Percentiles rank a stretch among this genome's conserved stretches.
Evolutionary conservation across 164 flowering plant species (phyloP).

Genomic region (Protea cynaroides): DNA sequence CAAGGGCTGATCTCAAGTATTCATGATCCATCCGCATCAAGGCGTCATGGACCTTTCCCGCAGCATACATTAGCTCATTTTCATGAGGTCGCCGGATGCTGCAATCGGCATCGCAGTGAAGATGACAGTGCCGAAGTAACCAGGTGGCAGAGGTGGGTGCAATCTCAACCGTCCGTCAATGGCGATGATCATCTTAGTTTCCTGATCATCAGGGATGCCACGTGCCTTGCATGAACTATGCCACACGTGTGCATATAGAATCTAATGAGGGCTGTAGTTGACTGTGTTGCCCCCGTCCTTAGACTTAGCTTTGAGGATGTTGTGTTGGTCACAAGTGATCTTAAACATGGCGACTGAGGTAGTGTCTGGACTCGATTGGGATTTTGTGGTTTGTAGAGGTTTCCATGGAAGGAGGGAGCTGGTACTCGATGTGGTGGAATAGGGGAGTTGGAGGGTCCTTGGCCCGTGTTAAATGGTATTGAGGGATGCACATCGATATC

Average conservation of each 20-base stretch:
- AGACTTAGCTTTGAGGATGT: slow-evolving; percentile 13
- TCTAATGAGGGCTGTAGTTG: slow-evolving; percentile 11
- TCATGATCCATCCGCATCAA: slow-evolving; percentile 17
- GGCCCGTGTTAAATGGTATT: too few relatives aligned
- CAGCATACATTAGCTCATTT: slow-evolving; percentile 10
- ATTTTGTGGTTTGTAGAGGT: not conserved
- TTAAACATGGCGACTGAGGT: slow-evolving; percentile 5
- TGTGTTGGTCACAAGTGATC: slow-evolving; percentile 13
- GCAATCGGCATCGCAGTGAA: slow-evolving; percentile 12
- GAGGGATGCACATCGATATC: too few relatives aligned
- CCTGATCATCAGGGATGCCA: slow-evolving; percentile 13
- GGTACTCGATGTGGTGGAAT: slow-evolving; percentile 57
- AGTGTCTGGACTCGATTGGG: too few relatives aligned
- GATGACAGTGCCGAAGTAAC: slow-evolving; percentile 21
- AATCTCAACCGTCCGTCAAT: slow-evolving; percentile 18
- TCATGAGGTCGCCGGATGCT: slow-evolving; percentile 11
- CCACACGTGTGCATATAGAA: slow-evolving; percentile 25
- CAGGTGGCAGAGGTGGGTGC: slow-evolving; percentile 18
- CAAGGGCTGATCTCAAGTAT: slow-evolving; percentile 27
- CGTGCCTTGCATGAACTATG: slow-evolving; percentile 23
- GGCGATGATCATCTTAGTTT: slow-evolving; percentile 14
- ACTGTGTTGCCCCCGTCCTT: not conserved
- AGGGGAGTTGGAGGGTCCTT: slow-evolving; percentile 49
- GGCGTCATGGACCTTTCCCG: slow-evolving; percentile 11
- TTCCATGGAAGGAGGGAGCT: slow-evolving; percentile 40